Percentiles rank a stretch among this genome's conserved stretches.
Conservation (phyloP, 345 rosid genomes). For the Sapria himalayana region DNA sequence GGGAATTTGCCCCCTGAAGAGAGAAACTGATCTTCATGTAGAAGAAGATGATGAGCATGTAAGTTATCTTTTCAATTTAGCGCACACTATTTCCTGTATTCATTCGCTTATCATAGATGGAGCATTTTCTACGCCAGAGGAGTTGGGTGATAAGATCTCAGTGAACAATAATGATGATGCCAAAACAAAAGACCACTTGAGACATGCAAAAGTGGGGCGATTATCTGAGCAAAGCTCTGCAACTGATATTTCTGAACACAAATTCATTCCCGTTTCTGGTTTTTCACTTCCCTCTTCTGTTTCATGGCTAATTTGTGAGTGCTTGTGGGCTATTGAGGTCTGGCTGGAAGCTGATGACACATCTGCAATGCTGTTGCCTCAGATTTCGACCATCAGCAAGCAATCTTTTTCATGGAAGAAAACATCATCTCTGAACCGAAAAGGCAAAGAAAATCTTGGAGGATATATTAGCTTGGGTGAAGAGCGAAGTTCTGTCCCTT, state of each 20-base stretch:
- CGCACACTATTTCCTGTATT: constrained; percentile 38
- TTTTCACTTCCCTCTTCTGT: constrained; percentile 34
- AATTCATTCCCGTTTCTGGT: constrained; percentile 11
- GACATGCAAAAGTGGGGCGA: constrained; percentile 79
- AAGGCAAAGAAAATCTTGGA: constrained; percentile 33
- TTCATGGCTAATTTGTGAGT: constrained; percentile 38
- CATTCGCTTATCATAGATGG: constrained; percentile 64
- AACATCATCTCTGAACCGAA: constrained; percentile 26
- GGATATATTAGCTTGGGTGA: constrained; percentile 32
- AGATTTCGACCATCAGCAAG: too few species aligned
- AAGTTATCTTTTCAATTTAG: constrained; percentile 38
- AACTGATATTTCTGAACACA: constrained; percentile 19
- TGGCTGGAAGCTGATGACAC: constrained; percentile 38
- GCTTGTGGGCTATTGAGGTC: constrained; percentile 50
- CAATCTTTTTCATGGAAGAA: constrained; percentile 38
- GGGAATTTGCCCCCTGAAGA: constrained; percentile 66
- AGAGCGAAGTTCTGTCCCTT: constrained; percentile 15
- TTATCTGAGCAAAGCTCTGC: constrained; percentile 51
- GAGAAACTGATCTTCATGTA: constrained; percentile 58
- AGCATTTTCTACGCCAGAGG: constrained; percentile 36
- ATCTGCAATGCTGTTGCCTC: constrained; percentile 18
- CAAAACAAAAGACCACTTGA: constrained; percentile 29
- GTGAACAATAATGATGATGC: constrained; percentile 22
- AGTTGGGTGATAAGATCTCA: constrained; percentile 14
- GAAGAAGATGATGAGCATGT: constrained; percentile 55